Evolutionary conservation across 225 moss, liverwort and hornwort genomes (phyloP).

Genomic region (Marchantia paleacea): DNA sequence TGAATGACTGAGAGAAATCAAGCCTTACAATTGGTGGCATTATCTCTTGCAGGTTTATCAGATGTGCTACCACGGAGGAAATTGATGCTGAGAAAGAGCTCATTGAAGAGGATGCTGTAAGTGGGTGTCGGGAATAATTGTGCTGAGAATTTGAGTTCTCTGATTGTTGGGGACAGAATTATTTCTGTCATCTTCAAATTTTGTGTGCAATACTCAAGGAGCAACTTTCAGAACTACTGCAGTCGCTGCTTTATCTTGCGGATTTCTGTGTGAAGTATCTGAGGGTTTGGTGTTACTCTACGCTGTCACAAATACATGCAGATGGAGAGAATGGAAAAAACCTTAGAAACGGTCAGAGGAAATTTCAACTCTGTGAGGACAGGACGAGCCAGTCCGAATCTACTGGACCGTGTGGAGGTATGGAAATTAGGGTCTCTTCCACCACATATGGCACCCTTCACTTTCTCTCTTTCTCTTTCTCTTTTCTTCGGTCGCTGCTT

Average conservation of each 20-base stretch:
- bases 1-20: not conserved
- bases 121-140: not conserved
- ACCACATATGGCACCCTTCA: not conserved
- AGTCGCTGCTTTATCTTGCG: too few relatives aligned
- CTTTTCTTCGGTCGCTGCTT: not conserved
- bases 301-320: slow-evolving; percentile 16
- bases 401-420: slow-evolving; percentile 93
- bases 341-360: slow-evolving; percentile 68
- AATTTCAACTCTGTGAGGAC: slow-evolving; percentile 87
- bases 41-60: slow-evolving; percentile 24
- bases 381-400: slow-evolving; percentile 74
- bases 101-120: slow-evolving; percentile 87
- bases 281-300: too few relatives aligned
- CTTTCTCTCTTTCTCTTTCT: not conserved
- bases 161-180: too few relatives aligned
- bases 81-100: slow-evolving; percentile 84
- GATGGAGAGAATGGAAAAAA: slow-evolving; percentile 98
- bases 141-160: too few relatives aligned
- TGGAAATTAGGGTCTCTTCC: not conserved
- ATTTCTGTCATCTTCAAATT: too few relatives aligned
- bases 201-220: too few relatives aligned
- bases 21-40: not conserved
- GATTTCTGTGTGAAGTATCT: too few relatives aligned
- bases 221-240: too few relatives aligned
- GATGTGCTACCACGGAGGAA: slow-evolving; percentile 71